Evolutionary conservation across 768 basidiomycete species (phyloP).

Genomic region (Amanita thiersii): DNA sequence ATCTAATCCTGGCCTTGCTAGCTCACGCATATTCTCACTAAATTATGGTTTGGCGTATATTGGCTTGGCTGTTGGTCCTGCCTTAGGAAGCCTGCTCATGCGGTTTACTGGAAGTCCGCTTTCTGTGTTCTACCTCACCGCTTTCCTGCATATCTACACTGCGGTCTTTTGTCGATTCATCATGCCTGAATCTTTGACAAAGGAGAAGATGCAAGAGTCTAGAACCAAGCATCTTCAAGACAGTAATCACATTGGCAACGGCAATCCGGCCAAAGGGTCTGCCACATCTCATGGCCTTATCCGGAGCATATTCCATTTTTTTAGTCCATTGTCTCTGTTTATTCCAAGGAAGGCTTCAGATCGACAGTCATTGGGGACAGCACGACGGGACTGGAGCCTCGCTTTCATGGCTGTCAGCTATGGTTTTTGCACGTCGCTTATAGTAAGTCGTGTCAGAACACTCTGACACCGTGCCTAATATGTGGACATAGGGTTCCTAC

Average conservation of each 20-base stretch:
- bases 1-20: slow-evolving; percentile 17
- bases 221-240: slow-evolving; percentile 27
- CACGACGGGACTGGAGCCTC: slow-evolving; percentile 57
- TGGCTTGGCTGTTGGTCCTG: slow-evolving; percentile 76
- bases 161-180: slow-evolving; percentile 43
- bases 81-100: slow-evolving; percentile 61
- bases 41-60: slow-evolving; percentile 58
- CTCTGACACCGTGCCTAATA: neutral
- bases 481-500: slow-evolving; percentile 39
- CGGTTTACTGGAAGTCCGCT: slow-evolving; percentile 43
- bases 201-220: slow-evolving; percentile 34
- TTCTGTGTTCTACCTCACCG: slow-evolving; percentile 66
- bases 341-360: slow-evolving; percentile 27
- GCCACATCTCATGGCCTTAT: slow-evolving; percentile 20
- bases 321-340: slow-evolving; percentile 66
- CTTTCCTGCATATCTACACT: slow-evolving; percentile 40
- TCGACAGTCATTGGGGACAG: slow-evolving; percentile 30
- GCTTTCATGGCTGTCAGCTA: slow-evolving; percentile 45
- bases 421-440: slow-evolving; percentile 38
- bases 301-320: slow-evolving; percentile 46
- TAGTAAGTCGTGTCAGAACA: slow-evolving; percentile 24
- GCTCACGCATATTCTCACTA: slow-evolving; percentile 60
- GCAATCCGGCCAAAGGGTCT: slow-evolving; percentile 10
- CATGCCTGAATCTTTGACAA: slow-evolving; percentile 73
- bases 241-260: slow-evolving; percentile 13